Percentiles rank a stretch among this genome's conserved stretches.
Evolutionary conservation across 345 rosid genomes (phyloP).

Genomic region (Eucalyptus grandis): DNA sequence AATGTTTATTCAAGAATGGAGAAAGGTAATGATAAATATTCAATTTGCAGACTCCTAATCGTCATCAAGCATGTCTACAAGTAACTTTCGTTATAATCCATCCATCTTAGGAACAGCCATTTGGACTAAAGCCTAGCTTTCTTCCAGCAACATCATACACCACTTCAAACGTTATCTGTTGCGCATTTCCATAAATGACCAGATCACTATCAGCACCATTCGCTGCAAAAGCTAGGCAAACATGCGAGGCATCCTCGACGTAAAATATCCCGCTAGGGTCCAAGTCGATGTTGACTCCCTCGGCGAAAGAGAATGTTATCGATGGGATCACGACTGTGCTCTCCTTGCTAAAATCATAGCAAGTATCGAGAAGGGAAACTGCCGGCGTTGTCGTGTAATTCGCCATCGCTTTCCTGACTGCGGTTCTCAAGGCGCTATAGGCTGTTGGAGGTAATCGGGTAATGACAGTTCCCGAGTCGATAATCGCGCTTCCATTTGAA

Average conservation of each 20-base stretch:
- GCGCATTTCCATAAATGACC: slow-evolving; percentile 4
- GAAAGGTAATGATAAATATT: not conserved
- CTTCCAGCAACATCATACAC: slow-evolving; percentile 2
- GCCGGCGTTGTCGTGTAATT: not conserved
- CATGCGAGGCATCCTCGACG: not conserved
- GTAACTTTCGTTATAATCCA: accelerated
- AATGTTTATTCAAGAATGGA: not conserved
- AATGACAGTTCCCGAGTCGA: slow-evolving; percentile 19
- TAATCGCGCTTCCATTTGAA: not conserved
- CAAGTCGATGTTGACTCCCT: not conserved
- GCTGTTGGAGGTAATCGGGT: slow-evolving; percentile 14
- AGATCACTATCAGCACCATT: not conserved
- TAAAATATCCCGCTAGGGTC: not conserved
- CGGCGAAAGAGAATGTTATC: not conserved
- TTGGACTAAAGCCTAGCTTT: slow-evolving; percentile 2
- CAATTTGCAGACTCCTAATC: not conserved
- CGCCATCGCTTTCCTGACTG: not conserved
- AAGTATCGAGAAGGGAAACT: slow-evolving; percentile 5
- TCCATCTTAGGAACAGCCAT: not conserved
- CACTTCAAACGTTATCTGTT: slow-evolving; percentile 5
- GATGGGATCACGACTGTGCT: not conserved
- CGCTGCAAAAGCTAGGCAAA: slow-evolving; percentile 3
- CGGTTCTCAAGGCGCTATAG: not conserved
- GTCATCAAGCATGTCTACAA: not conserved
- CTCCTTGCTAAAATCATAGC: slow-evolving; percentile 4